Evolutionary conservation across 2,329 filamentous ascomycete genomes (phyloP).

Genomic region (Alternaria infectoria): DNA sequence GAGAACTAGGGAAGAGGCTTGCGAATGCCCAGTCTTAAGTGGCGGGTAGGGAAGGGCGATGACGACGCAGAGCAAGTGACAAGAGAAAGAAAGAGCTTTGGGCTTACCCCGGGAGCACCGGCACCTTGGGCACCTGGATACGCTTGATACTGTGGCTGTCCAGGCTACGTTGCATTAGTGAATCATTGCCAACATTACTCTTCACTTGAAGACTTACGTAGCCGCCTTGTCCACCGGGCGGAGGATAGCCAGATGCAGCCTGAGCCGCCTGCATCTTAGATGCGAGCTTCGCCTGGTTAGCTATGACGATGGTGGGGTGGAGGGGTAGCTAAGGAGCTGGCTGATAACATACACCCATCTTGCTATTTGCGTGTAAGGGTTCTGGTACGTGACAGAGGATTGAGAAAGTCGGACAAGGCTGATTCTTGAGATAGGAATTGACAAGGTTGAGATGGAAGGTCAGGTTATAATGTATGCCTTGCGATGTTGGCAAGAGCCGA

Average conservation of each 20-base stretch:
- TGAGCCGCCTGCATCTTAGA: slow-evolving; percentile 55
- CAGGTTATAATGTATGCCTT: slow-evolving; percentile 18
- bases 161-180: slow-evolving; percentile 46
- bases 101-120: slow-evolving; percentile 45
- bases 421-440: slow-evolving; percentile 1
- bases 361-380: neutral
- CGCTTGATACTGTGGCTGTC: slow-evolving; percentile 62
- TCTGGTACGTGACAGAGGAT: neutral
- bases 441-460: slow-evolving; percentile 16
- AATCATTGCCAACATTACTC: slow-evolving; percentile 15
- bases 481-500: neutral
- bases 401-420: slow-evolving; percentile 10
- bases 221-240: slow-evolving; percentile 51
- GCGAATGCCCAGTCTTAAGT: slow-evolving; percentile 26
- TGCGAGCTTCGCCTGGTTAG: slow-evolving; percentile 46
- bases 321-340: slow-evolving; percentile 21
- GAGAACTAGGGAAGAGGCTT: slow-evolving; percentile 19
- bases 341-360: slow-evolving; percentile 28
- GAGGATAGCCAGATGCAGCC: slow-evolving; percentile 43
- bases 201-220: slow-evolving; percentile 57
- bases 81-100: slow-evolving; percentile 27
- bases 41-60: slow-evolving; percentile 32
- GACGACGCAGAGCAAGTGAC: slow-evolving; percentile 43
- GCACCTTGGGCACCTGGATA: slow-evolving; percentile 60
- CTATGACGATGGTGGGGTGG: slow-evolving; percentile 25